Evolutionary conservation across 176 grass and related monocot genomes (phyloP), one percentile per base, ranked within the genome.

Genomic region (Chloris gayana): DNA sequence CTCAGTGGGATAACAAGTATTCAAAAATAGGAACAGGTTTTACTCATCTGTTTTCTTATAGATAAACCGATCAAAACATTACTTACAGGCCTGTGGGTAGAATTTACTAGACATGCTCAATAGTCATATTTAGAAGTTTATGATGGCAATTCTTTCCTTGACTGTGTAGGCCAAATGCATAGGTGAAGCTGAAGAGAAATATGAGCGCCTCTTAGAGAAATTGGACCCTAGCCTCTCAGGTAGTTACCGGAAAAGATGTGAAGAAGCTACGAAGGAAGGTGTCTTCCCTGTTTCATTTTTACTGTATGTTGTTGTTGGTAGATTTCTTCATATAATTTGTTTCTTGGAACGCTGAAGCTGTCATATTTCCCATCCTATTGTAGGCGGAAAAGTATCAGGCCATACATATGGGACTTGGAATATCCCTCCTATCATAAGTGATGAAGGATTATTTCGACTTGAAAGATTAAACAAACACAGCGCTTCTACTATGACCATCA

Each of bases 211-310:
- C 46, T 89, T 81, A 75, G 91, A 76, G 75, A 93, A 81, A 87
- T 71, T 95, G 74, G 90, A 91, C 47, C 92, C 84, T 76, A 47
- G 47, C 35, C 82, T 98, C 15, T 89, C 86, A 85, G 50, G 31
- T 7, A 87, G 71, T 89, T 93, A 93, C 75, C 83, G 84, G 88
- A 91, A 78, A 82, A 95, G 95, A 91, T 98, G 95, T 41, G 88
- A 94, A 88, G 90, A 98, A 87, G 92, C 95, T 81, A 95, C 90
- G 33, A 89, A 77, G 59, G 95, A 98, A 95, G 92, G 95, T 77
- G 31, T 30, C 44, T 34, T 85, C 44, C 45, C 26, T 69, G 13
- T 70, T 70, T 31, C n/a, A 85, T 53, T 17, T 29, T 69, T 30
- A 73, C 81, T 49, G 35, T 6, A 70, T 78, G 54, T 65, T 77